Percentiles rank a stretch among this genome's conserved stretches.
These are phyloP conservation scores for Pythium chondricola DNA, from an alignment of 352 stramenopile genomes.

Conservation along the genomic window DNA sequence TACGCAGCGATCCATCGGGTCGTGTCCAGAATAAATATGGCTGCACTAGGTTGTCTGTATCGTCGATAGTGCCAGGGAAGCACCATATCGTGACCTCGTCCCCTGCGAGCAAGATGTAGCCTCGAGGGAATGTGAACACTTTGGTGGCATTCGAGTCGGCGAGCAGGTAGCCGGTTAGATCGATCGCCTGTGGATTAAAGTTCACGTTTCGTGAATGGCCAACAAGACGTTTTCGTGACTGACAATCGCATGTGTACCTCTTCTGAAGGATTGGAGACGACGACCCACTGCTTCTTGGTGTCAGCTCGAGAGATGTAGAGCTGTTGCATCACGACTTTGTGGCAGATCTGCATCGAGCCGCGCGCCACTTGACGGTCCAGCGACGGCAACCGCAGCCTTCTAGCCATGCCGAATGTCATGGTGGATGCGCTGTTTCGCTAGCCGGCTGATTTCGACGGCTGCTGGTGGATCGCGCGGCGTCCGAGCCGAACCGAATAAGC, in stretches of 20 bases:
- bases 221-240: too few relatives aligned
- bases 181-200: slow-evolving; percentile 24
- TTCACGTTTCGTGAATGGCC: background rate
- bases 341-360: slow-evolving; percentile 77
- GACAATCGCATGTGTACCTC: slow-evolving; percentile 14
- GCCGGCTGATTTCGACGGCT: background rate
- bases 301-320: slow-evolving; percentile 79
- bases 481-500: background rate
- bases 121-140: slow-evolving; percentile 57
- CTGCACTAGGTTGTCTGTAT: slow-evolving; percentile 70
- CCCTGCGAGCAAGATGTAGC: slow-evolving; percentile 65
- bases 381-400: slow-evolving; percentile 47
- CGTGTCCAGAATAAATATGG: slow-evolving; percentile 81
- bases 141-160: slow-evolving; percentile 33
- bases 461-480: background rate
- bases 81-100: slow-evolving; percentile 83
- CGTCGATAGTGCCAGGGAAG: slow-evolving; percentile 49
- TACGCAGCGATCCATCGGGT: slow-evolving; percentile 44
- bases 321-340: slow-evolving; percentile 81
- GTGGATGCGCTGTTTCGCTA: background rate
- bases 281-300: slow-evolving; percentile 69
- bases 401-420: slow-evolving; percentile 63
- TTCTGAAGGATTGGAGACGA: slow-evolving; percentile 78
- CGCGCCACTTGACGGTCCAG: slow-evolving; percentile 69
- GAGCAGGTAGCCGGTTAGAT: slow-evolving; percentile 65